phyloP scores from a whole-genome alignment of 2,329 filamentous ascomycete species.

The Pseudocercospora cruenta region DNA sequence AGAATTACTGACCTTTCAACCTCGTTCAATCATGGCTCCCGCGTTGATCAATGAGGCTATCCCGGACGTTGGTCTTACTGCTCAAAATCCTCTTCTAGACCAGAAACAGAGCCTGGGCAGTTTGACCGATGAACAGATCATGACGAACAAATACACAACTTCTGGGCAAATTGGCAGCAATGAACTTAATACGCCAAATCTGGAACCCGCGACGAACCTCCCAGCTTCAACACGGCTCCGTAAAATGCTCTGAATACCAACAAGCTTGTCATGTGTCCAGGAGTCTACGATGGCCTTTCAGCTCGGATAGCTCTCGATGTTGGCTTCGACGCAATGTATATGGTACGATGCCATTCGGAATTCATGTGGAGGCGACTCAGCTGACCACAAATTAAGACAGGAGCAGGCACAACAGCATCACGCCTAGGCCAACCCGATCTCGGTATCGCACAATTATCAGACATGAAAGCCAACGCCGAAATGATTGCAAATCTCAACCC shows the following conservation, averaged over 20 bases:
- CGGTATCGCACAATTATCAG: conserved; percentile 25
- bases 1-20: not conserved
- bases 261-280: conserved; percentile 59
- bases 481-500: conserved; percentile 28
- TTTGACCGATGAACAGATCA: not conserved
- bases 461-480: conserved; percentile 30
- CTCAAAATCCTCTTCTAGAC: not conserved
- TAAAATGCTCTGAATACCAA: conserved; percentile 25
- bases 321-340: conserved; percentile 56
- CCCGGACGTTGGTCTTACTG: not conserved
- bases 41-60: not conserved
- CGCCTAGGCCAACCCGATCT: conserved; percentile 31
- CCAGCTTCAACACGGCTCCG: conserved; percentile 21
- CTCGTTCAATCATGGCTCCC: not conserved
- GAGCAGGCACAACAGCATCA: conserved; percentile 31
- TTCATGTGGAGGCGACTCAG: too few relatives aligned
- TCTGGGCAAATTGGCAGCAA: not conserved
- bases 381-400: conserved; percentile 21
- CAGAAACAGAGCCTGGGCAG: not conserved
- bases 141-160: not conserved
- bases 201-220: conserved; percentile 4
- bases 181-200: not conserved
- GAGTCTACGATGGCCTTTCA: conserved; percentile 67
- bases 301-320: conserved; percentile 57
- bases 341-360: too few relatives aligned